Base-by-base conservation (phyloP, 129 eudicot species). In the Escallonia herrerae region DNA sequence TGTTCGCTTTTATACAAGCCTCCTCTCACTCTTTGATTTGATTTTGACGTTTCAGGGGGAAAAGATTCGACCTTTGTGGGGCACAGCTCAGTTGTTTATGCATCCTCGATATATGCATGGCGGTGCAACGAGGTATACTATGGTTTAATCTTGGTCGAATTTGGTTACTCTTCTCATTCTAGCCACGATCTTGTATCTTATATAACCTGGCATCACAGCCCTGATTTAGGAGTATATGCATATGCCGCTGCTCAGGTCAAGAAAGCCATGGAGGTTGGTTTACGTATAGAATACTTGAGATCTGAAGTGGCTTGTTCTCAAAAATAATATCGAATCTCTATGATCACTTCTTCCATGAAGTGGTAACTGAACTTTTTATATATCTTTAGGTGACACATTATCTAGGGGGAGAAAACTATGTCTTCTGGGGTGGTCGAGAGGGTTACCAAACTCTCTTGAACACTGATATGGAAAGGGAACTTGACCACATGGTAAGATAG, bases 341-440 rank as follows among this genome's bases (percentile, higher is more conserved):
- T 41, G 5, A 54, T 22, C 40, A 11, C 40, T 33, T 15, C 13
- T 44, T 64, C 33, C 22, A 66, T 8, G 43, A 8, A 62, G 67
- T 5, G 15, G 48, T 45, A 11, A 63, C 6, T 60, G 48, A 15
- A 59, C 33, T 40, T 51, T 12, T 47, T 48, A 56, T 7, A 49
- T 76, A 15, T 14, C 8, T 15, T 58, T 81, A 93, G 96, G 99
- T 94, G 22, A 94, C 99, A 59, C 99, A 94, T 76, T 89, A 89
- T 89, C 90, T 94, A 1, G 99, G 99, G 22, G 99, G 99, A 69
- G 99, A 94, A 71, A 94, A 94, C 65, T 94, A 81, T 65, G 99
- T 94, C 39, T 94, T 94, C 67, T 94, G 99, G 99, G 99, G 99
- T 22, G 99, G 99, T 75, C 96, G 99, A 54, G 99, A 94, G 53